phyloP scores from a whole-genome alignment of 176 grass and related monocot species.

The Zea luxurians region DNA sequence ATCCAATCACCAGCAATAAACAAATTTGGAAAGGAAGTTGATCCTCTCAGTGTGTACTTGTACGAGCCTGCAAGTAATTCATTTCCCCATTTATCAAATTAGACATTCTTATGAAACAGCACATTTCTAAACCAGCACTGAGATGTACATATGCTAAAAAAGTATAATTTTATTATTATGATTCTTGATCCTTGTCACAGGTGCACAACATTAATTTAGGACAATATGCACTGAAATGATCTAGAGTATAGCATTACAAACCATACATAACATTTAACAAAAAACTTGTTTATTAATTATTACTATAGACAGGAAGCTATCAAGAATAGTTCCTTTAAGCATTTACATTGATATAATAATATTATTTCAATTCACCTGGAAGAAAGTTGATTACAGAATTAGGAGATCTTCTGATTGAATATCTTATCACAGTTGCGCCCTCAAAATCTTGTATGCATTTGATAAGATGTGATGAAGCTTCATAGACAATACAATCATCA shows the following conservation, averaged over 20 bases:
- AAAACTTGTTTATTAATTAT: neutral
- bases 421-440: constrained; percentile 57
- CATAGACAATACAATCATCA: constrained; percentile 66
- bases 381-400: constrained; percentile 68
- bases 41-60: constrained; percentile 62
- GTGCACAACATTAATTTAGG: neutral
- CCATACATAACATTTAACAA: neutral
- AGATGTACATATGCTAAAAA: neutral
- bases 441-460: constrained; percentile 67
- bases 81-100: constrained; percentile 20
- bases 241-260: constrained; percentile 10
- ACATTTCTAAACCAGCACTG: neutral
- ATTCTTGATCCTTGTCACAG: constrained; percentile 27
- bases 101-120: constrained; percentile 4
- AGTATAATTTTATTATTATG: neutral
- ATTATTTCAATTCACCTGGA: constrained; percentile 60
- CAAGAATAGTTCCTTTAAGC: constrained; percentile 6
- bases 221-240: constrained; percentile 12
- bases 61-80: constrained; percentile 65
- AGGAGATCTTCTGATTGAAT: constrained; percentile 55
- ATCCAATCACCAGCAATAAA: constrained; percentile 93
- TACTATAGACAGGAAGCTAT: constrained; percentile 1
- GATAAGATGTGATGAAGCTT: constrained; percentile 55
- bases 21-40: constrained; percentile 76
- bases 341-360: constrained; percentile 14